Percentiles rank a stretch among this genome's conserved stretches.
phyloP scores from a whole-genome alignment of 805 yeast species.

The Priceomyces medius region DNA sequence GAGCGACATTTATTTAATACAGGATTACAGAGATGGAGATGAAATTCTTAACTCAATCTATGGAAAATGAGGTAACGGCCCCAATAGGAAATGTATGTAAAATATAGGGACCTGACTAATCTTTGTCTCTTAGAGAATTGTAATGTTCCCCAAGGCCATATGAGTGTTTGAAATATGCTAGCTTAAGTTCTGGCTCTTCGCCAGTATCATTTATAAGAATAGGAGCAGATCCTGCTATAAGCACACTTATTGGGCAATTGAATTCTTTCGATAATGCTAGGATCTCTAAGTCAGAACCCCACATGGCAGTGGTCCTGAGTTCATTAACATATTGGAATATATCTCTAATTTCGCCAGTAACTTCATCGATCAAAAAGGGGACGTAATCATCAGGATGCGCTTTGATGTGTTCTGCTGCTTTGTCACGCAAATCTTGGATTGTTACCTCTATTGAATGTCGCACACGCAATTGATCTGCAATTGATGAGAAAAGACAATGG shows the following conservation, averaged over 20 bases:
- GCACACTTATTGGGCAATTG: constrained; percentile 70
- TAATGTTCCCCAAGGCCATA: constrained; percentile 95
- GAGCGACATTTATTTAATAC: no score
- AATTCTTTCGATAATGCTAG: constrained; percentile 74
- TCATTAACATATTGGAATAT: constrained; percentile 66
- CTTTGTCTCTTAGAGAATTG: constrained; percentile 53
- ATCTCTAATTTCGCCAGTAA: constrained; percentile 60
- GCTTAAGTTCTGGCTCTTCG: constrained; percentile 49
- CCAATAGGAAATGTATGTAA: no score
- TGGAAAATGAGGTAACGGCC: no score
- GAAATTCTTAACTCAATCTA: no score
- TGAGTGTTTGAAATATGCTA: constrained; percentile 81
- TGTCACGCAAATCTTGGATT: constrained; percentile 56
- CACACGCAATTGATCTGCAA: constrained; percentile 67
- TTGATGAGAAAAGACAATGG: constrained; percentile 85
- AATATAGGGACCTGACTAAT: not conserved
- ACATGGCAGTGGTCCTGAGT: constrained; percentile 74
- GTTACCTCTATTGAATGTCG: constrained; percentile 39
- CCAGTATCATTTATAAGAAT: constrained; percentile 62
- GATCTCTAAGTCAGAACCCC: constrained; percentile 97
- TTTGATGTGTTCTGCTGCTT: constrained; percentile 67
- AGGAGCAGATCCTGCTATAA: constrained; percentile 74
- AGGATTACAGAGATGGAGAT: no score
- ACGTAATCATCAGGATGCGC: constrained; percentile 64
- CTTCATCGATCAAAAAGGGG: constrained; percentile 83